A percentile compares a stretch with the other conserved stretches of the same genome.
Evolutionary conservation across 2,329 filamentous ascomycete species (phyloP).

Genomic region (Penicillium sp.): DNA sequence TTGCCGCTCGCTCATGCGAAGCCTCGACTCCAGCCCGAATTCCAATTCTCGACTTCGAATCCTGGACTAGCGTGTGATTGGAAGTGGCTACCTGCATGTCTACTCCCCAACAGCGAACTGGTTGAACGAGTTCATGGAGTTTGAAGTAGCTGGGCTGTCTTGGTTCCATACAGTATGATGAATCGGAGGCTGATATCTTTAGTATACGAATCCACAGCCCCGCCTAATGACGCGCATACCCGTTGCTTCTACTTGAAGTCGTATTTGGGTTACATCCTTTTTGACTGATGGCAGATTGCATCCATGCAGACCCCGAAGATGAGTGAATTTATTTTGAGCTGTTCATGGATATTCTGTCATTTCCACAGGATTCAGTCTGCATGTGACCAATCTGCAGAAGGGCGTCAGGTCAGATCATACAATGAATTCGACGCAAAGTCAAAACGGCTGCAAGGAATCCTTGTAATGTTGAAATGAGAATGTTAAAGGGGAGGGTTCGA

Average conservation of each 20-base stretch:
- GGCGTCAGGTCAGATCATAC: neutral
- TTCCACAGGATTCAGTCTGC: neutral
- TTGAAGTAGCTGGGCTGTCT: neutral
- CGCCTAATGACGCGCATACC: slow-evolving; percentile 3
- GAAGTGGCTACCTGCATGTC: slow-evolving; percentile 31
- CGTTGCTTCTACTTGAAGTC: neutral
- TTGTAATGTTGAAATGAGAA: neutral
- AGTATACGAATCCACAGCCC: neutral
- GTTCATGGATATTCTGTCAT: neutral
- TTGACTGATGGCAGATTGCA: neutral
- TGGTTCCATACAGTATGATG: neutral
- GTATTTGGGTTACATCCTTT: neutral
- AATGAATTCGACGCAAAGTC: neutral
- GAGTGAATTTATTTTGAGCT: neutral
- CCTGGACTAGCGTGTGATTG: slow-evolving; percentile 31
- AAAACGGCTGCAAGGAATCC: slow-evolving; percentile 13
- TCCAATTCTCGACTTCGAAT: slow-evolving; percentile 20
- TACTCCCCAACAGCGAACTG: slow-evolving; percentile 1
- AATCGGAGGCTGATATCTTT: neutral
- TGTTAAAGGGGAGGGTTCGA: neutral
- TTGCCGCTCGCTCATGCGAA: slow-evolving; percentile 16
- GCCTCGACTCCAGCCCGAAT: slow-evolving; percentile 17
- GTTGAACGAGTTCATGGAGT: neutral
- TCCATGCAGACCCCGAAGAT: neutral
- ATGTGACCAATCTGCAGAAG: slow-evolving; percentile 6